phyloP scores from a whole-genome alignment of 2,329 filamentous ascomycete genomes.

The Elsinoe necatrix region DNA sequence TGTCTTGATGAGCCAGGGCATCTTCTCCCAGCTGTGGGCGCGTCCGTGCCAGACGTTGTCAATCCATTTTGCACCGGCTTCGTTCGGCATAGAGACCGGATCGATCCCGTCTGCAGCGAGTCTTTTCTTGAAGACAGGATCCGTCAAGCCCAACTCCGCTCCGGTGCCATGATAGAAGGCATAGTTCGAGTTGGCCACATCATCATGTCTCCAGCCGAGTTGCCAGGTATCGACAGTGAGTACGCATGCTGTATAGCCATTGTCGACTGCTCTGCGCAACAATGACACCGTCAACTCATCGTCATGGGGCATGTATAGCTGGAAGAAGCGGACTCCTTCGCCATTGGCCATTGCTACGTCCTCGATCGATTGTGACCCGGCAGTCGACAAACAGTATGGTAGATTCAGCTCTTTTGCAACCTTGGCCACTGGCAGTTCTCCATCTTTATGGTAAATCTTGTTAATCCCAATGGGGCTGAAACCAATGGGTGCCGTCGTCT shows the following conservation, averaged over 20 bases:
- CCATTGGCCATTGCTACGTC: slow-evolving; percentile 50
- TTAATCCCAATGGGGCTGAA: slow-evolving; percentile 59
- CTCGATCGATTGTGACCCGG: slow-evolving; percentile 49
- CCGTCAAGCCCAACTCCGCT: slow-evolving; percentile 49
- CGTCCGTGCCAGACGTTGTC: slow-evolving; percentile 57
- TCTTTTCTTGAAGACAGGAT: slow-evolving; percentile 51
- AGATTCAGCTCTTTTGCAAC: slow-evolving; percentile 52
- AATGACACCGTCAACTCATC: slow-evolving; percentile 51
- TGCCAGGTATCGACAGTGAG: slow-evolving; percentile 58
- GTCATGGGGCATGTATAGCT: slow-evolving; percentile 57
- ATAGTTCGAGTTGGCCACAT: slow-evolving; percentile 50
- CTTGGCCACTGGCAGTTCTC: slow-evolving; percentile 52
- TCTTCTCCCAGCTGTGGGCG: slow-evolving; percentile 57
- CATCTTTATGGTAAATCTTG: slow-evolving; percentile 53
- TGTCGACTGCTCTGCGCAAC: slow-evolving; percentile 46
- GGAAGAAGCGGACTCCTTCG: slow-evolving; percentile 47
- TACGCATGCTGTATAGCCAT: slow-evolving; percentile 50
- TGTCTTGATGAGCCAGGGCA: slow-evolving; percentile 54
- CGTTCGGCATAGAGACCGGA: slow-evolving; percentile 42
- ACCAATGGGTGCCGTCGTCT: slow-evolving; percentile 52
- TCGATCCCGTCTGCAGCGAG: slow-evolving; percentile 47
- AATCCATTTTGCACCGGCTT: slow-evolving; percentile 54
- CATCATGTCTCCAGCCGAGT: slow-evolving; percentile 53
- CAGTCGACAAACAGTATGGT: slow-evolving; percentile 52
- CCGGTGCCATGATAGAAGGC: slow-evolving; percentile 55